Evolutionary conservation across 352 stramenopile species (phyloP), one percentile per base, ranked within the genome.

Genomic region (Plasmopara muralis): DNA sequence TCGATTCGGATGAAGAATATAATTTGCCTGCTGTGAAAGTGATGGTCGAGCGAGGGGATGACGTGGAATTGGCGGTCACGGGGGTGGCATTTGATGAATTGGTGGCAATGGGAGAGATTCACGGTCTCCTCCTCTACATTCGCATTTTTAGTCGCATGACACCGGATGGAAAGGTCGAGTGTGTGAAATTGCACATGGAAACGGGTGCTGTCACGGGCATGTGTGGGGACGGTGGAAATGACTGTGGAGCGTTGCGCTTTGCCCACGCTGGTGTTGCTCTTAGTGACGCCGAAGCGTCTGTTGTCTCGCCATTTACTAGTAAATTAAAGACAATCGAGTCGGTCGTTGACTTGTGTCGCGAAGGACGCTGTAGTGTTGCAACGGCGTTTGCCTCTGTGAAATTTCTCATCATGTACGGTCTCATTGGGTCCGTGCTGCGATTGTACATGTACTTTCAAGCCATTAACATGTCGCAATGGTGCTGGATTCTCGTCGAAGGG

Each of bases 201-300:
- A 63, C 65, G 0, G 81, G 81, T 20, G 73, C 70, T 2, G 77
- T 93, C 7, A 88, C 76, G 8, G 79, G 75, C 7, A 93, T 93
- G 83, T 91, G 81, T 33, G 83, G 83, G 35, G 83, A 93, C 42
- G 83, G 83, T 39, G 86, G 86, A 10, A 97, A 97, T 56, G 89
- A 97, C 55, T 97, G 87, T 55, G 89, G 89, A 49, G 88, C 88
- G 28, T 64, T 97, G 12, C 89, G 88, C 60, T 84, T 92, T 29
- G 88, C 89, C 8, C 88, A 97, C 68, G 85, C 95, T 14, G 88
- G 88, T 43, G 73, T 97, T 28, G 88, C 90, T 10, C 67, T 97
- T 16, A 96, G 85, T 41, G 80, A 94, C 51, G 74, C 85, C 0
- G 87, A 97, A 44, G 87, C 90, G 37, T 91, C 74, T 34, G 72